Base-by-base conservation (phyloP, 2,329 filamentous ascomycete species). In the Elsinoe necatrix region DNA sequence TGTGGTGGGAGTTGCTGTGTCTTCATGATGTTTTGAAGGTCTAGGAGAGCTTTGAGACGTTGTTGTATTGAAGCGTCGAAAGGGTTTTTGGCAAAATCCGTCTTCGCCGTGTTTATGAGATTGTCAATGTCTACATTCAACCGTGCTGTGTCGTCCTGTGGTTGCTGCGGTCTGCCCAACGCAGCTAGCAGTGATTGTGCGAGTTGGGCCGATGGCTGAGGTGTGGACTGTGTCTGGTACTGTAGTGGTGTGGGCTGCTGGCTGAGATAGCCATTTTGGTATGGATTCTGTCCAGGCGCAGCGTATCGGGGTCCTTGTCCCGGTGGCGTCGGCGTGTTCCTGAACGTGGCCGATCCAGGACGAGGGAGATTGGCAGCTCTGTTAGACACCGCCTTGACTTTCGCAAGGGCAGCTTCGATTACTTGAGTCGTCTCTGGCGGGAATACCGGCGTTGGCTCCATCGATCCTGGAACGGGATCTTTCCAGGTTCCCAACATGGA, bases 401-500 rank as follows among this genome's bases (percentile, higher is more conserved):
- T 95, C 70, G 93, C 89, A 59, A 98, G 77, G 52, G 92, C 91
- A 71, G 89, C 95, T 71, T 98, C 93, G 63, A 98, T 97, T 42
- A 89, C 88, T 54, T 87, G 82, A 42, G 92, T 95, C 58, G 91
- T 82, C 57, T 97, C 90, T 37, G 83, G 80, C 25, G 89, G 82
- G 68, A 98, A 98, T 54, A 98, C 92, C 6, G 93, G 91, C 60
- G 89, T 83, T n/a, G 85, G 85, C 66, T 95, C 92, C 68, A 95
- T 83, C 12, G 93, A 95, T 50, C 92, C 93, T 1, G 92, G 90
- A 12, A 97, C 90, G 1, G 93, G 89, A 66, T 95, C 89, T 72
- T 96, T 97, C 93, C 93, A 98, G 0, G 93, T 98, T 72, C 88
- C 90, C 64, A 98, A 78, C 86, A 98, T 92, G 71, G 95, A 91